Evolutionary conservation across 2,329 filamentous ascomycete species (phyloP).

Genomic region (Colletotrichum sp.): DNA sequence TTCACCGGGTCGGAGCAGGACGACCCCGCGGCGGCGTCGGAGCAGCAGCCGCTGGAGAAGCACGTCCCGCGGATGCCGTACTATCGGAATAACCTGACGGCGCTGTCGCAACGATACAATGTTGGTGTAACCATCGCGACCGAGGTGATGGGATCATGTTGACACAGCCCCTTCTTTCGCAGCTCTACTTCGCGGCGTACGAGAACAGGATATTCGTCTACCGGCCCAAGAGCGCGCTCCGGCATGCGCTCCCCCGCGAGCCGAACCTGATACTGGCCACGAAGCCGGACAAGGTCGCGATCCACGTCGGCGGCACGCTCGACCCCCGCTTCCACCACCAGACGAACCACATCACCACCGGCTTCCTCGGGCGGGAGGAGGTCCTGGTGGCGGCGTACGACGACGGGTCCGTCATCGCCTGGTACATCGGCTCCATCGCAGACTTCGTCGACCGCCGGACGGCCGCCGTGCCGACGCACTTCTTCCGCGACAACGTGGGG

Average conservation of each 20-base stretch:
- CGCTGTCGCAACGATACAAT: slow-evolving; percentile 63
- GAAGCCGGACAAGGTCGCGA: slow-evolving; percentile 42
- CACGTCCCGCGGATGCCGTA: slow-evolving; percentile 32
- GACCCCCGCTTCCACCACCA: slow-evolving; percentile 59
- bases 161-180: neutral
- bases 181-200: slow-evolving; percentile 69
- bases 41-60: slow-evolving; percentile 4
- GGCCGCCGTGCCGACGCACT: slow-evolving; percentile 42
- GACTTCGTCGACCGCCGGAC: slow-evolving; percentile 42
- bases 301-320: slow-evolving; percentile 56
- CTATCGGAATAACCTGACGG: slow-evolving; percentile 61
- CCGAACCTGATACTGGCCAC: slow-evolving; percentile 58
- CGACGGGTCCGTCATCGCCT: slow-evolving; percentile 77
- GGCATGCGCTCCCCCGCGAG: slow-evolving; percentile 51
- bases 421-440: slow-evolving; percentile 63
- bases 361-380: slow-evolving; percentile 73
- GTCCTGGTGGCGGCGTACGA: slow-evolving; percentile 73
- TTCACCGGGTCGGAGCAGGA: neutral
- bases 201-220: slow-evolving; percentile 63
- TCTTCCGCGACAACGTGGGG: slow-evolving; percentile 80
- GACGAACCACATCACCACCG: slow-evolving; percentile 73
- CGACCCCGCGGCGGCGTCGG: neutral
- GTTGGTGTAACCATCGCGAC: slow-evolving; percentile 34
- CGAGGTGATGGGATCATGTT: neutral
- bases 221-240: slow-evolving; percentile 48